Conservation (phyloP, 129 eudicot species). For the Saposhnikovia divaricata region DNA sequence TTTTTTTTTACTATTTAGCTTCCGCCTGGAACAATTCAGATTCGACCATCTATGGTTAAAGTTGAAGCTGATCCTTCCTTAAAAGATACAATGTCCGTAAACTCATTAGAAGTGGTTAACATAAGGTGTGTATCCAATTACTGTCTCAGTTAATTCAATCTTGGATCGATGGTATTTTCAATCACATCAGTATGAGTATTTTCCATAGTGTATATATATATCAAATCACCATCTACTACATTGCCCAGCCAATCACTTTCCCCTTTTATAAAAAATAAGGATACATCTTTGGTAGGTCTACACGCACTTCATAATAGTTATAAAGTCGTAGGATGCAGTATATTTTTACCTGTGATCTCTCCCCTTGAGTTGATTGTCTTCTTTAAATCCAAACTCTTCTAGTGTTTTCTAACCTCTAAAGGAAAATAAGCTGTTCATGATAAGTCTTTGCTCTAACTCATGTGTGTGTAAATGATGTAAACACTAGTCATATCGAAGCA, state of each 20-base stretch:
- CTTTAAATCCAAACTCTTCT: background rate
- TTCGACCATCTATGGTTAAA: conserved; percentile 82
- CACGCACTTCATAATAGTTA: background rate
- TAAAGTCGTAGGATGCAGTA: background rate
- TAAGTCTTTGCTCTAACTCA: background rate
- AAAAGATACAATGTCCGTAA: conserved; percentile 21
- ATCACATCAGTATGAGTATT: background rate
- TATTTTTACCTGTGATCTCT: background rate
- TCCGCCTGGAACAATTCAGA: conserved; percentile 39
- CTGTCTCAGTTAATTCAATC: background rate
- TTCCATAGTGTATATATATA: background rate
- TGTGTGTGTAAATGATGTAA: background rate
- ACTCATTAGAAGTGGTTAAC: conserved; percentile 58
- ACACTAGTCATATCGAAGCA: background rate
- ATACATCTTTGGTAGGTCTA: background rate
- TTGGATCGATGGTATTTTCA: background rate
- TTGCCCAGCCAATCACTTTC: background rate
- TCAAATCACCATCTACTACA: background rate
- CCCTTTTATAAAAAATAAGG: background rate
- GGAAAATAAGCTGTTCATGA: too few relatives aligned
- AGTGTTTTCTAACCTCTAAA: too few relatives aligned
- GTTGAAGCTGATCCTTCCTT: conserved; percentile 43
- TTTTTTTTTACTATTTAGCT: conserved; percentile 30
- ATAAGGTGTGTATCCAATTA: conserved; percentile 36
- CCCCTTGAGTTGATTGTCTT: background rate